Evolutionary conservation across 345 rosid species (phyloP).

Genomic region (Eucalyptus grandis): DNA sequence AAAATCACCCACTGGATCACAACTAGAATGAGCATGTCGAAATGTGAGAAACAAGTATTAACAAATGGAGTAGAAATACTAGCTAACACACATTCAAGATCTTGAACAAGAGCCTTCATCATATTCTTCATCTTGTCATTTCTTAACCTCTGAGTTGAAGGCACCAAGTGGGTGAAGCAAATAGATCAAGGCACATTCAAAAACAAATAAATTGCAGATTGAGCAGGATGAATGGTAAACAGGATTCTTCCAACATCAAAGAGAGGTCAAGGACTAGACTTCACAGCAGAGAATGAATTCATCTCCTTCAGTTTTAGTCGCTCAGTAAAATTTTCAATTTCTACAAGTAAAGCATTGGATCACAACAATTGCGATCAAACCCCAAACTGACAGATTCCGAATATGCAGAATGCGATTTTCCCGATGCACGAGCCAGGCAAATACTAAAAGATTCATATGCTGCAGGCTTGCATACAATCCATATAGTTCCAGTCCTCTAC

Average conservation of each 20-base stretch:
- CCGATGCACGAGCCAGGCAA: background rate
- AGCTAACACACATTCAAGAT: conserved; percentile 48
- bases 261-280: background rate
- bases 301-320: background rate
- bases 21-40: background rate
- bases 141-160: conserved; percentile 44
- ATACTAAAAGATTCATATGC: background rate
- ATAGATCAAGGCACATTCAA: background rate
- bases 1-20: background rate
- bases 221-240: background rate
- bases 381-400: background rate
- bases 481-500: background rate
- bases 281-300: background rate
- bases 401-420: background rate
- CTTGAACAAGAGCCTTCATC: conserved; percentile 57
- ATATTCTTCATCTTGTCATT: conserved; percentile 44
- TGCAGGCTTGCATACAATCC: background rate
- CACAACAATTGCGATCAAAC: background rate
- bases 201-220: background rate
- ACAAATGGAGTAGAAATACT: background rate
- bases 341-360: background rate
- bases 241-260: background rate
- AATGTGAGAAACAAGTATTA: background rate
- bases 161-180: background rate
- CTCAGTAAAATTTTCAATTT: background rate